Base-by-base conservation (phyloP, 441 rosid genomes). In the Bruguiera hainesii region DNA sequence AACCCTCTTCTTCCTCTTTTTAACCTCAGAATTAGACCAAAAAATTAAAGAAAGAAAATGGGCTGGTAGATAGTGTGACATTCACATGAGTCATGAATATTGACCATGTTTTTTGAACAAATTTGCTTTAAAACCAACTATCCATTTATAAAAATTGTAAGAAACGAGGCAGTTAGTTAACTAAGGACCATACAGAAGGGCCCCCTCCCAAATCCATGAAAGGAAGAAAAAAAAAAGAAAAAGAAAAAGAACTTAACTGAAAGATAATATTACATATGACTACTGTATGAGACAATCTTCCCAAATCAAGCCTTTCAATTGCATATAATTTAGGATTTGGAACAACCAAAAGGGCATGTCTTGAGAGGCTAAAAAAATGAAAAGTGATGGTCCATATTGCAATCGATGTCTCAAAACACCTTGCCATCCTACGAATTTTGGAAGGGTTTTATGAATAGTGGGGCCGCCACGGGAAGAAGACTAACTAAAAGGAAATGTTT, bases 401-500 rank as follows among this genome's bases (percentile, higher is more conserved):
- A 63, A 63, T 75, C 57, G 52, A n/a, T 65, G 66, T 66, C 57
- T 46, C 48, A 39, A 65, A 50, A 28, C 29, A 29, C 8, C 63
- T 30, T 26, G 37, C n/a, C 50, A n/a, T 70, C 15, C 5, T 29
- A 16, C 8, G 65, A 69, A 67, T n/a, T 39, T 35, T 51, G 11
- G 28, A 64, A 59, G 16, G 59, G 35, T 61, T 39, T 39, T 62
- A 19, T 28, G 18, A 59, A 65, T 26, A 2, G 30, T 56, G 60
- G 75, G 76, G 52, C 71, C 78, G 53, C 71, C 78, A 20, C 37
- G 46, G 7, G 16, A 61, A 29, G 66, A 68, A 55, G 68, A 66
- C 59, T 28, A 55, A 66, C 59, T 28, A 55, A 55, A 67, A 16
- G 16, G 48, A 30, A 72, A 61, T n/a, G 68, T 72, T 63, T 79